Percentiles rank a stretch among this genome's conserved stretches.
phyloP scores from a whole-genome alignment of 2,329 filamentous ascomycete genomes.

The Fonsecaea pugnacius region DNA sequence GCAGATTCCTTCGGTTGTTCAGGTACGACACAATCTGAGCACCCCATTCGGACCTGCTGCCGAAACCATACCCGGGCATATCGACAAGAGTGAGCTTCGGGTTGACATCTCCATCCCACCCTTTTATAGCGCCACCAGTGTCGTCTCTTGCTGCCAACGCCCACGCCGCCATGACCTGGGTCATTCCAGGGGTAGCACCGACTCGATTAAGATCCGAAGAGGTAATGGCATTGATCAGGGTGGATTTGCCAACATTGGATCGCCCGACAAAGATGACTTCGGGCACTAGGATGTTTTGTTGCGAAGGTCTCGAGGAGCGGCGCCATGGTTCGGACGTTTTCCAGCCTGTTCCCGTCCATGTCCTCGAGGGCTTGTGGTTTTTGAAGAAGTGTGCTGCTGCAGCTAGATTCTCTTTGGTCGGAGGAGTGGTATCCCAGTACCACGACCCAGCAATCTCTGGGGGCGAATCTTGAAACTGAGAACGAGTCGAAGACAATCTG shows the following conservation, averaged over 20 bases:
- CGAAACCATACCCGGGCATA: conserved; percentile 73
- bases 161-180: conserved; percentile 69
- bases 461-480: neutral
- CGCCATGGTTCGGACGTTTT: conserved; percentile 41
- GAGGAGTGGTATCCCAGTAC: conserved; percentile 57
- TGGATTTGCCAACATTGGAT: conserved; percentile 72
- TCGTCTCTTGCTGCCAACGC: conserved; percentile 58
- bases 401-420: conserved; percentile 48
- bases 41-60: conserved; percentile 66
- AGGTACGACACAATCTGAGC: conserved; percentile 71
- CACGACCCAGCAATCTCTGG: conserved; percentile 21
- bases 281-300: conserved; percentile 48
- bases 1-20: conserved; percentile 63
- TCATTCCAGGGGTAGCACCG: conserved; percentile 60
- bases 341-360: conserved; percentile 66
- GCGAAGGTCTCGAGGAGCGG: conserved; percentile 47
- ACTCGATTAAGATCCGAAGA: conserved; percentile 36
- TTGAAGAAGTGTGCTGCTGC: conserved; percentile 53
- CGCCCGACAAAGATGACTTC: conserved; percentile 71
- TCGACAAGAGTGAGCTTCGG: conserved; percentile 65
- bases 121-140: conserved; percentile 39
- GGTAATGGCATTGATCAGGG: conserved; percentile 68
- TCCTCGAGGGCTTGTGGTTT: conserved; percentile 55
- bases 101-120: conserved; percentile 40
- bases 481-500: conserved; percentile 17